A percentile compares a stretch with the other conserved stretches of the same genome.
These are phyloP conservation scores for Effrenium voratum DNA, from an alignment of 73 alveolate species.

Conservation along the genomic window DNA sequence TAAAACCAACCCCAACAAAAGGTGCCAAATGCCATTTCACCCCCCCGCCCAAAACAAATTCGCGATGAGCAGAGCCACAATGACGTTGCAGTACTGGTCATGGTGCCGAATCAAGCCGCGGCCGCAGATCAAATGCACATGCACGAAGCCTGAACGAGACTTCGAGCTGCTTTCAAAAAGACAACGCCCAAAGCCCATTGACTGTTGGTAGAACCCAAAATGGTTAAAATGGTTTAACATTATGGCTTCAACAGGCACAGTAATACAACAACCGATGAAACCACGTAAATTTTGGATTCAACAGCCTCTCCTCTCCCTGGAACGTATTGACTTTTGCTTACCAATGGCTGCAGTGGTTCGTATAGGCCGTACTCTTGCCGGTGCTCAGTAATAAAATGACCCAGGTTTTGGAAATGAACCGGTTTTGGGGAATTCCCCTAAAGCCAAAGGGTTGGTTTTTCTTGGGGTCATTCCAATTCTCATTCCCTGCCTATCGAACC, in stretches of 20 bases:
- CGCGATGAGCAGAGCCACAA: neutral
- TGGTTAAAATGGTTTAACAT: neutral
- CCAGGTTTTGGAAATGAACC: too few relatives aligned
- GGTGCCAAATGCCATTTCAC: too few relatives aligned
- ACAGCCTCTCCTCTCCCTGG: neutral
- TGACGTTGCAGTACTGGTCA: slow-evolving; percentile 52
- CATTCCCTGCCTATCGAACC: too few relatives aligned
- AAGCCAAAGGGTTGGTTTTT: too few relatives aligned
- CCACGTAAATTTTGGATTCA: neutral
- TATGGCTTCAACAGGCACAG: neutral
- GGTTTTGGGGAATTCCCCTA: too few relatives aligned
- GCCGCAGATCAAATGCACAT: slow-evolving; percentile 31
- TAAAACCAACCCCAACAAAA: too few relatives aligned
- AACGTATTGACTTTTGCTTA: too few relatives aligned
- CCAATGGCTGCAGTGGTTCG: too few relatives aligned
- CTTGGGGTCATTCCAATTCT: too few relatives aligned
- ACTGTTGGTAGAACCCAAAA: neutral
- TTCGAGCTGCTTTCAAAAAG: neutral
- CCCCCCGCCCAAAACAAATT: neutral
- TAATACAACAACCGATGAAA: neutral
- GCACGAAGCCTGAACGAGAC: slow-evolving; percentile 14
- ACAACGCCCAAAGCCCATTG: neutral
- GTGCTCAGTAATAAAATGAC: too few relatives aligned
- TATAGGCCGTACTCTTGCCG: too few relatives aligned
- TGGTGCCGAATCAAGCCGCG: slow-evolving; percentile 51